Base-by-base conservation (phyloP, 208 protist genomes). In the Phytomonas sp. region DNA sequence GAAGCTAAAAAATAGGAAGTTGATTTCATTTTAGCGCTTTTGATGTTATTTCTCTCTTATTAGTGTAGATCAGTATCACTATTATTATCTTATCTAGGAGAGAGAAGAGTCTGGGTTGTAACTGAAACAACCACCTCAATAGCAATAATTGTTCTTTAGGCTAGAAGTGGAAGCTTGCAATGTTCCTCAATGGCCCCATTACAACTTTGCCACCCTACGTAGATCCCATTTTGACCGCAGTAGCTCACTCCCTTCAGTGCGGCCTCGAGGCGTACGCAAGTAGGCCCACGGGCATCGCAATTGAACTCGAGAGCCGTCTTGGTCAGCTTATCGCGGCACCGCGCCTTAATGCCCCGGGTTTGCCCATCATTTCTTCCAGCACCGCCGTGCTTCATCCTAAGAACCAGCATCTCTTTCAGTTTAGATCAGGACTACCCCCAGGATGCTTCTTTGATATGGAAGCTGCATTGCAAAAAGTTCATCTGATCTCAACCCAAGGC, bases 271-370 rank as follows among this genome's bases (percentile, higher is more conserved):
- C 81, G 31, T 79, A 86, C 60, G 81, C 75, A 30, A 62, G 67
- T 33, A 69, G 65, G 1, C 66, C 79, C 15, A 68, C 76, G 15
- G 20, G 60, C 53, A 76, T 56, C 33, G 71, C 62, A 15, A 61
- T 88, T 30, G 86, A 92, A 71, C 75, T 87, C 26, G 86, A 92
- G 68, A 78, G 78, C 30, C 86, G 86, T 7, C 72, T 92, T 6
- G 86, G 86, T 8, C 78, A 69, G 15, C 72, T 80, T 64, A 72
- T 71, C 1, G 68, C 73, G 0, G 64, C 73, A 33, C 36, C 46
- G 28, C 72, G 73, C 62, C 72, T 33, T 29, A 77, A 67, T 65
- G 68, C 71, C 30, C 53, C 71, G 15, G 56, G 71, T 9, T 70
- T 91, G 28, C 76, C 75, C 8, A 74, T 87, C 3, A 63, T 78